These are phyloP conservation scores for Globisporangium paroecandrum DNA, from an alignment of 352 stramenopile genomes.

Conservation along the genomic window DNA sequence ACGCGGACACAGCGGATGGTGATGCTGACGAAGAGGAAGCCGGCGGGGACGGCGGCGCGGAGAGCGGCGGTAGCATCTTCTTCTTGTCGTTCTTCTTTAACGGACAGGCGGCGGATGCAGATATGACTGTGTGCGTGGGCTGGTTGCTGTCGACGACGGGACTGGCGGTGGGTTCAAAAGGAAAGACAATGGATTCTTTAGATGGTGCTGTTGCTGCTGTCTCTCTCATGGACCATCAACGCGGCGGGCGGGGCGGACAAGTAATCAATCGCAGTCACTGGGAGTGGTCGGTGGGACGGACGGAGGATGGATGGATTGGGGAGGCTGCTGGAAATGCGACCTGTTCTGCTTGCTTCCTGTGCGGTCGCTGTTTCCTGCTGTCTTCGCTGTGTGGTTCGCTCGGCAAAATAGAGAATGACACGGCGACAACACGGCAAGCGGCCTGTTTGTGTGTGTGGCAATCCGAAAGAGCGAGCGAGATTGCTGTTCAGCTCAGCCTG, in stretches of 20 bases:
- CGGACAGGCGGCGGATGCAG: not conserved
- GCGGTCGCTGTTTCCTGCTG: not conserved
- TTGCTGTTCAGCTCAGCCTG: not conserved
- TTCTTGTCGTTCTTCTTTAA: not conserved
- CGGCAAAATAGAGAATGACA: not conserved
- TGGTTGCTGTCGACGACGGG: not conserved
- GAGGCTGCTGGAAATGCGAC: too few relatives aligned
- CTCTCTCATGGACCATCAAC: not conserved
- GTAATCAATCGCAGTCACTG: too few relatives aligned
- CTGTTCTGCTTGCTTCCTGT: too few relatives aligned
- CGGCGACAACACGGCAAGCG: too few relatives aligned
- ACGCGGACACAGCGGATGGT: not conserved
- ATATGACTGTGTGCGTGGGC: not conserved
- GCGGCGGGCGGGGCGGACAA: too few relatives aligned
- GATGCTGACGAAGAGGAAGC: not conserved
- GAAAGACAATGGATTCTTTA: not conserved
- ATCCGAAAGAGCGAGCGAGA: not conserved
- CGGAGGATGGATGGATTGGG: not conserved
- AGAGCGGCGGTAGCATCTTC: slow-evolving; percentile 12
- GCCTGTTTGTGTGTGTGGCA: not conserved
- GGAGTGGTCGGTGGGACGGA: too few relatives aligned
- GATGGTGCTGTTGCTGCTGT: not conserved
- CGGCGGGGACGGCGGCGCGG: not conserved
- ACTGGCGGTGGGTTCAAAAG: not conserved
- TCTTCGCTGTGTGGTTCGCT: not conserved